Conservation (phyloP, 164 flowering plant genomes). For the Chloranthus sessilifolius region DNA sequence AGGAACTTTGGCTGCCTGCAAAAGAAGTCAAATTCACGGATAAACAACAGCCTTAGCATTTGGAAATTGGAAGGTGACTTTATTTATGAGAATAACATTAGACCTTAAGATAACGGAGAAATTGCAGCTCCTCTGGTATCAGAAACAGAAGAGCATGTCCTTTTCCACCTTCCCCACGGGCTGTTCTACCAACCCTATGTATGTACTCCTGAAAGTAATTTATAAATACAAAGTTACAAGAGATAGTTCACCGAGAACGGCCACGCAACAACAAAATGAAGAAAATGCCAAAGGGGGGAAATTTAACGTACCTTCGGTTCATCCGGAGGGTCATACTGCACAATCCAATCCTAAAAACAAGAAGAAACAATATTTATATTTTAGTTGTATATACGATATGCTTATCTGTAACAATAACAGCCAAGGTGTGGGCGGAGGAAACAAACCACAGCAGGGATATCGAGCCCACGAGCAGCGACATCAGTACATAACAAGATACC, state of each 20-base stretch:
- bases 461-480: conserved; percentile 97
- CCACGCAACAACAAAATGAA: no score
- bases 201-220: conserved; percentile 68
- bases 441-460: conserved; percentile 86
- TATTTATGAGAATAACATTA: background rate
- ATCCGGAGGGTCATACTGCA: conserved; percentile 97
- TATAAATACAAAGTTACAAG: no score
- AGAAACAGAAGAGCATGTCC: conserved; percentile 92
- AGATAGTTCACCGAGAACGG: no score
- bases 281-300: no score
- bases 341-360: conserved; percentile 95
- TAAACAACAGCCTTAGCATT: no score
- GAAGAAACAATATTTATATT: background rate
- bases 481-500: conserved; percentile 96
- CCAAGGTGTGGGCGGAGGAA: background rate
- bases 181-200: conserved; percentile 98
- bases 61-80: background rate
- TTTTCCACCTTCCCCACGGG: conserved; percentile 94
- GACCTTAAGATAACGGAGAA: conserved; percentile 85
- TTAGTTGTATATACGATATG: background rate
- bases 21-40: background rate
- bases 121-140: conserved; percentile 84
- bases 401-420: background rate
- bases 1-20: conserved; percentile 80
- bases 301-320: conserved; percentile 68